phyloP scores from a whole-genome alignment of 2,329 filamentous ascomycete genomes.

The Tolypocladium sp. region DNA sequence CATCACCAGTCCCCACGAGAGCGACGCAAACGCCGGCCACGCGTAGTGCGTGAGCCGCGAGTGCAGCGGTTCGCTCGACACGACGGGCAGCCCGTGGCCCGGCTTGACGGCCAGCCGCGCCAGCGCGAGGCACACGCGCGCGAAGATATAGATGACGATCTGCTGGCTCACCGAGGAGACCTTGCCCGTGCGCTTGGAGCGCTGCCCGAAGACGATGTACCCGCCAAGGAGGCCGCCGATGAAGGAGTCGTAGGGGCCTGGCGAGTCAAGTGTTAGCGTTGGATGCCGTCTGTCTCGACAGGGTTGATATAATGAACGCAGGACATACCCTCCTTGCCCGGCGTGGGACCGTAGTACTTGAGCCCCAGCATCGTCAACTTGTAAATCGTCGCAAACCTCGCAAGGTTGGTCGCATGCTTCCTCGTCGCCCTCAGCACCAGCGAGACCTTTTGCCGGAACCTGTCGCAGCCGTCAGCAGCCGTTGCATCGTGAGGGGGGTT shows the following conservation, averaged over 20 bases:
- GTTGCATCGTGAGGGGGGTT: too few species aligned
- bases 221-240: slow-evolving; percentile 81
- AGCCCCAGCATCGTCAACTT: slow-evolving; percentile 73
- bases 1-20: slow-evolving; percentile 94
- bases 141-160: slow-evolving; percentile 97
- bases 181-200: slow-evolving; percentile 52
- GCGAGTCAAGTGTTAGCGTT: neutral
- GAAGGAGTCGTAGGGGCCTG: slow-evolving; percentile 71
- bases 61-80: slow-evolving; percentile 39
- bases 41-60: slow-evolving; percentile 56
- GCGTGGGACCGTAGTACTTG: slow-evolving; percentile 48
- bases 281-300: neutral
- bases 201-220: slow-evolving; percentile 79
- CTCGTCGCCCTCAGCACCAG: slow-evolving; percentile 79
- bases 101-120: slow-evolving; percentile 75
- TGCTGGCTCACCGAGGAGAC: slow-evolving; percentile 84
- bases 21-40: slow-evolving; percentile 85
- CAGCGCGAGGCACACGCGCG: slow-evolving; percentile 75
- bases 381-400: slow-evolving; percentile 84
- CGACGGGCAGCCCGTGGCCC: slow-evolving; percentile 36
- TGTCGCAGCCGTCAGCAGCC: slow-evolving; percentile 16
- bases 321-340: slow-evolving; percentile 46
- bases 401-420: slow-evolving; percentile 86
- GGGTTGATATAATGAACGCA: neutral
- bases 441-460: slow-evolving; percentile 63